Evolutionary conservation across 2,329 filamentous ascomycete genomes (phyloP), one percentile per base, ranked within the genome.

Genomic region (Xylaria sp.): DNA sequence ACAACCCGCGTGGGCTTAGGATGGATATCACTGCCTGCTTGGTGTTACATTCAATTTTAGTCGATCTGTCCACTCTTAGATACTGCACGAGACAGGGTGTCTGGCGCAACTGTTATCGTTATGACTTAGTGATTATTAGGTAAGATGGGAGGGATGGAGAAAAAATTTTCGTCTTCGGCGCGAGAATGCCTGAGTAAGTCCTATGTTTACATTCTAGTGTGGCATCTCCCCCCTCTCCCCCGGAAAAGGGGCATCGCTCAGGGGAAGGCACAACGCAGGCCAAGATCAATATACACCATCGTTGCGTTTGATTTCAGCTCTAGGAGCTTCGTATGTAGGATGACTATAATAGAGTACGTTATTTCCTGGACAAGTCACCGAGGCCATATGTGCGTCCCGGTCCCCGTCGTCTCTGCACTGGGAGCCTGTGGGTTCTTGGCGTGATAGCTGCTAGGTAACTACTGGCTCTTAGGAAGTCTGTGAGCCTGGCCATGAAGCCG

Each of bases 31-130:
- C 51, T 36, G 55, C 36, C 27, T 58, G n/a, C 12, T 19, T 51
- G 51, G 34, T 55, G 65, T 68, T 63, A 36, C 68, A 68, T 65
- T 68, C 58, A 65, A 68, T 59, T 48, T 65, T 47, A 47, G 30
- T 55, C 50, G 7, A n/a, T 34, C 19, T 32, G 14, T 34, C 30
- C 21, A 19, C 27, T 61, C 24, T 54, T 61, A 30, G 27, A 64
- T 21, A 36, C 34, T 58, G 32, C 34, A 47, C 27, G n/a, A 60
- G 50, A 36, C 8, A 54, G 50, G 53, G 59, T 60, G 21, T 48
- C 6, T 11, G 42, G 21, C 54, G 50, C 34, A 36, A 30, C 12
- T 50, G 47, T 39, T 24, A 47, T 56, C 45, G 32, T 60, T 57
- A 53, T 61, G 39, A 64, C 51, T 69, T 53, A 67, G 30, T 50